Evolutionary conservation across 805 yeast genomes (phyloP), one percentile per base, ranked within the genome.

Genomic region (Spathaspora passalidarum): DNA sequence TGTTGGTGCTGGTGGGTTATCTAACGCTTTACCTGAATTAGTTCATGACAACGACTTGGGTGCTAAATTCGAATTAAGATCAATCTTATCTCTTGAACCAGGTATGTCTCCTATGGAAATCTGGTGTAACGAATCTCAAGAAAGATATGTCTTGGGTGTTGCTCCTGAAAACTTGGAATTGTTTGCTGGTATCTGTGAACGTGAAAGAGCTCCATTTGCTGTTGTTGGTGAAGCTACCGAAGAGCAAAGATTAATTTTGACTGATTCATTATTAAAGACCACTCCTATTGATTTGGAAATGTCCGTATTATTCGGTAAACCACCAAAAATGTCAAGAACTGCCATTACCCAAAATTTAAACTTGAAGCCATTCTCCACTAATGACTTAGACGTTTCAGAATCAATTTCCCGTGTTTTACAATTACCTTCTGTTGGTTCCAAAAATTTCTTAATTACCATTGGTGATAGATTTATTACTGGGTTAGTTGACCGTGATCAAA

Each of bases 81-180:
- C 91, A 46, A 85, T 94, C 47, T 80, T 96, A 46, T 84, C 90
- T 32, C 78, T 90, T 53, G 99, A 94, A 67, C 96, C 96, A 41
- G 96, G 97, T 48, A 89, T 94, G 97, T 92, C 98, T 4, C 98
- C 99, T 46, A 88, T 94, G 96, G 99, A 94, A 73, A 89, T 94
- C 53, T 94, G 99, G 99, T 94, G 99, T 80, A 92, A 96, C 59
- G 99, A 94, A 71, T 94, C 98, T 2, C 99, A 94, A 72, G 99
- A 94, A 69, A 84, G 99, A 67, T 94, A 91, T 59, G 99, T 94
- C 19, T 69, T 94, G 57, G 98, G 96, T 54, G 96, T 94, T 51
- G 78, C 89, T 13, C 88, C 88, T 45, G 82, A 81, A 50, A 87
- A 90, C 62, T 69, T 92, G 48, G 79, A 79, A 5, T 55, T 73